A percentile compares a stretch with the other conserved stretches of the same genome.
phyloP scores from a whole-genome alignment of 805 yeast species.

The Schizosaccharomyces cryophilus region DNA sequence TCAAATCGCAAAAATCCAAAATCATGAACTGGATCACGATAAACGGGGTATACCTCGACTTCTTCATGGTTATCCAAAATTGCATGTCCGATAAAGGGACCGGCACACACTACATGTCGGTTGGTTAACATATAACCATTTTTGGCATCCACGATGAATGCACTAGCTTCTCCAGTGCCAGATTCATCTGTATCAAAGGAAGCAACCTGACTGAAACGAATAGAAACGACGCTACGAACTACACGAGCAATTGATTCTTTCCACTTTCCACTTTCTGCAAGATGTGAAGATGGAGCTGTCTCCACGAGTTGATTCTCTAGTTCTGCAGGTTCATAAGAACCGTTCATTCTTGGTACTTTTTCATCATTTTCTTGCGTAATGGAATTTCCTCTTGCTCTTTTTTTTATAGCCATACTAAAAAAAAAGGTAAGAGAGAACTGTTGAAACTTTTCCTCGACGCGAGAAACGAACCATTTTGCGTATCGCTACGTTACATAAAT shows the following conservation, averaged over 20 bases:
- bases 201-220: conserved; percentile 68
- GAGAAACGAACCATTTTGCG: too few relatives aligned
- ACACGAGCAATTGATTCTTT: conserved; percentile 58
- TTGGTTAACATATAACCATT: conserved; percentile 71
- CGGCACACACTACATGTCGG: conserved; percentile 85
- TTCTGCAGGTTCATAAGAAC: background rate
- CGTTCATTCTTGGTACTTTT: background rate
- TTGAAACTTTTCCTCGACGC: background rate
- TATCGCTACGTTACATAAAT: too few relatives aligned
- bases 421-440: background rate
- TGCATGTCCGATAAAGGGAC: conserved; percentile 77
- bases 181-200: conserved; percentile 71
- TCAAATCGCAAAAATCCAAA: conserved; percentile 71
- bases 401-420: background rate
- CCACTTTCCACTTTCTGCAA: conserved; percentile 24
- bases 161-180: conserved; percentile 74
- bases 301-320: too few relatives aligned
- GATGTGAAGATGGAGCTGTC: background rate
- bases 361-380: background rate
- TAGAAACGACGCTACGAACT: conserved; percentile 65
- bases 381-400: background rate
- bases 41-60: conserved; percentile 53
- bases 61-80: conserved; percentile 90
- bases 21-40: conserved; percentile 87
- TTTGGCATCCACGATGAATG: conserved; percentile 69